phyloP scores from a whole-genome alignment of 192 early-diverging fungal species.

The Umbelopsis vinacea region DNA sequence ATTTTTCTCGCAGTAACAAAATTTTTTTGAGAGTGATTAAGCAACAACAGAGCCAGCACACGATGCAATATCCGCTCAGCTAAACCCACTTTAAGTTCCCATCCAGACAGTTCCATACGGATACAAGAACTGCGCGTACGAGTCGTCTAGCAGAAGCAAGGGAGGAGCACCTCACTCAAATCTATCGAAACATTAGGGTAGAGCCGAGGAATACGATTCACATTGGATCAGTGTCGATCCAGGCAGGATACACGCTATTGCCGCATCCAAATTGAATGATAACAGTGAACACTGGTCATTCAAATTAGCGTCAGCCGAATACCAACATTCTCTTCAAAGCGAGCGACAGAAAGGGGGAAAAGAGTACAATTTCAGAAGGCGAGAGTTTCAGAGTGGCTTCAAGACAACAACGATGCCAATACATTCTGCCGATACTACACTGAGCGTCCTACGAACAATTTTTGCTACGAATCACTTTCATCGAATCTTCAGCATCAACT shows the following conservation, averaged over 20 bases:
- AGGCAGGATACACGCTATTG: background rate
- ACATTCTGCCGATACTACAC: background rate
- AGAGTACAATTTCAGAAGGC: background rate
- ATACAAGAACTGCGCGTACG: background rate
- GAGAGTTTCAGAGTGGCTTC: background rate
- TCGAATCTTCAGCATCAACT: slow-evolving; percentile 1
- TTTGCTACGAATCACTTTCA: background rate
- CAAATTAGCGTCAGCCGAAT: background rate
- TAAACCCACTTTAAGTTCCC: background rate
- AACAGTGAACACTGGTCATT: slow-evolving; percentile 1
- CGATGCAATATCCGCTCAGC: too few relatives aligned
- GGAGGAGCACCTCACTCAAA: background rate
- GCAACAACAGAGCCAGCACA: too few relatives aligned
- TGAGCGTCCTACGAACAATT: background rate
- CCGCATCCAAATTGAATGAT: background rate
- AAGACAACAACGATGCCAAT: background rate
- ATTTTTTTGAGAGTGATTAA: too few relatives aligned
- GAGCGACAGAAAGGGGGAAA: background rate
- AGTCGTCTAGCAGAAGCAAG: background rate
- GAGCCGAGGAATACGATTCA: background rate
- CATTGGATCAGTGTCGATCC: background rate
- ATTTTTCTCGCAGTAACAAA: background rate
- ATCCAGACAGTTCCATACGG: background rate
- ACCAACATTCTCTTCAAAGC: background rate
- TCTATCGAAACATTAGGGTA: background rate